Base-by-base conservation (phyloP, 2,329 filamentous ascomycete genomes). In the Colletotrichum costaricense region DNA sequence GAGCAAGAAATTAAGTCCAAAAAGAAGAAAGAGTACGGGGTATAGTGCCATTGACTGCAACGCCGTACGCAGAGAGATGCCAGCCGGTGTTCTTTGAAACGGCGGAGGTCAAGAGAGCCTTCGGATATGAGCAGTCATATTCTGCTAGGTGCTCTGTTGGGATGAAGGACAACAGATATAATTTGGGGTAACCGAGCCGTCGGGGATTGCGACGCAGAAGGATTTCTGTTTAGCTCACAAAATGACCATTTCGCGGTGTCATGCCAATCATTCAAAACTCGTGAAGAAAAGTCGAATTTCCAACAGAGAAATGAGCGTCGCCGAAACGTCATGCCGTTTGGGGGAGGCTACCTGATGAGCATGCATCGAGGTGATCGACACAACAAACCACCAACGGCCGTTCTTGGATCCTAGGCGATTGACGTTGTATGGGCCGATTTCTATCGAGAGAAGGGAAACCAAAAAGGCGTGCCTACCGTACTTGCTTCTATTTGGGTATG, bases 121-220 rank as follows among this genome's bases (percentile, higher is more conserved):
- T 5, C n/a, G 28, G 57, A 63, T 75, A 33, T 75, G 73, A 74
- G 60, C 71, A 71, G 71, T 75, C 73, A 74, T 55, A 67, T 75
- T 63, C 33, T 38, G 42, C 42, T 42, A 4, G 33, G 52, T 24
- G 42, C 46, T 59, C 46, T 65, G 30, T 54, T 55, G 58, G 62
- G 56, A 33, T 9, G 12, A 49, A 28, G 26, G 52, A 56, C 33
- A 46, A 58, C 12, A 14, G 28, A 35, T 42, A 42, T 67, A 72
- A 49, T 46, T 46, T 59, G 64, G 69, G 69, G 59, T 64, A 69
- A n/a, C 35, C 33, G 24, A 19, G 16, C 14, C 14, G 38, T 42
- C 35, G 46, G 16, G 69, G 42, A 30, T 33, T 16, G 6, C 6
- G 65, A 26, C 9, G 28, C 14, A 26, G 28, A 49, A 26, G n/a